phyloP scores from a whole-genome alignment of 768 basidiomycete species.

The Mycena sanguinolenta region DNA sequence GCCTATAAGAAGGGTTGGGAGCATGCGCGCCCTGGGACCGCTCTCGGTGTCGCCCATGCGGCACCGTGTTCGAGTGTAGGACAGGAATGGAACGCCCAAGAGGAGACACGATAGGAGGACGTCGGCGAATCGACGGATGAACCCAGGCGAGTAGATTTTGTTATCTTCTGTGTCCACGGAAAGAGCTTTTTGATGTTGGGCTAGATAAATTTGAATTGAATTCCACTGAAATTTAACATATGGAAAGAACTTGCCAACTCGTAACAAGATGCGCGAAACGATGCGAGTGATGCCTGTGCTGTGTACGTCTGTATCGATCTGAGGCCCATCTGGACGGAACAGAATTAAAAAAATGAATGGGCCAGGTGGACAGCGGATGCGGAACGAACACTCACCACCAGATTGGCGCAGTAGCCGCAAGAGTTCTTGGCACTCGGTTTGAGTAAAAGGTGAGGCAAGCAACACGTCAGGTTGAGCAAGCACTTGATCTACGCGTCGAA shows the following conservation, averaged over 20 bases:
- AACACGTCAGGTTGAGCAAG: slow-evolving; percentile 67
- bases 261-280: slow-evolving; percentile 75
- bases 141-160: slow-evolving; percentile 39
- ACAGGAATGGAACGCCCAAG: slow-evolving; percentile 85
- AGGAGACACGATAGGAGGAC: slow-evolving; percentile 74
- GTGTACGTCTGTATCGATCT: slow-evolving; percentile 58
- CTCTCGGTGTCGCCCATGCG: slow-evolving; percentile 56
- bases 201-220: slow-evolving; percentile 46
- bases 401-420: slow-evolving; percentile 68
- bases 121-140: slow-evolving; percentile 67
- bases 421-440: slow-evolving; percentile 84
- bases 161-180: slow-evolving; percentile 60
- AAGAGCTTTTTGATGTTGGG: slow-evolving; percentile 75
- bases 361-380: neutral
- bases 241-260: slow-evolving; percentile 67
- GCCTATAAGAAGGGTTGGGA: slow-evolving; percentile 72
- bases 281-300: slow-evolving; percentile 70
- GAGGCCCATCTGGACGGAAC: slow-evolving; percentile 6
- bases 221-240: neutral
- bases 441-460: slow-evolving; percentile 76
- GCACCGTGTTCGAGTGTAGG: slow-evolving; percentile 64
- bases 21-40: slow-evolving; percentile 48
- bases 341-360: neutral
- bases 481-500: slow-evolving; percentile 65
- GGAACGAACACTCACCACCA: slow-evolving; percentile 38